phyloP scores from a whole-genome alignment of 2,329 filamentous ascomycete genomes.

The Grosmannia serpens region DNA sequence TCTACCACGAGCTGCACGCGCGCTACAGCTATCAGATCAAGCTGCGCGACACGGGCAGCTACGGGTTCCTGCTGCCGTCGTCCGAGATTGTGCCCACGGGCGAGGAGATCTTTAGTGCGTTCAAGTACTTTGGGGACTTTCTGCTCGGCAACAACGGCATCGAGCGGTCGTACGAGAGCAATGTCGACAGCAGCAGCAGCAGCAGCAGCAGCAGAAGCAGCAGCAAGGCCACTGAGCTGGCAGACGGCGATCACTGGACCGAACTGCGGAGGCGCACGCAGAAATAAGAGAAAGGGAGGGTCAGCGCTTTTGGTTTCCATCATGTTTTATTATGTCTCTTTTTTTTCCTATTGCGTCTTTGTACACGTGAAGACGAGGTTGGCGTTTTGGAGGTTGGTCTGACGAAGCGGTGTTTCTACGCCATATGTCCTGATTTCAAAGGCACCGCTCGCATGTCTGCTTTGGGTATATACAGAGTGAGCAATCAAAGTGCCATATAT shows the following conservation, averaged over 20 bases:
- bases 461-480: not conserved
- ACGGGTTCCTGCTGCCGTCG: conserved; percentile 81
- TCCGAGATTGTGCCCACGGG: conserved; percentile 84
- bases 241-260: not conserved
- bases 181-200: not conserved
- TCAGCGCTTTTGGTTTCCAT: not conserved
- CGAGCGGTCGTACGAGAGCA: conserved; percentile 25
- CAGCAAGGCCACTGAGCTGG: not conserved
- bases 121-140: conserved; percentile 76
- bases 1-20: conserved; percentile 77
- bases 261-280: conserved; percentile 3
- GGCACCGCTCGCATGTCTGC: not conserved
- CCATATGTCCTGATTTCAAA: not conserved
- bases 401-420: not conserved
- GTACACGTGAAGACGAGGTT: not conserved
- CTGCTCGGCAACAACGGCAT: conserved; percentile 60
- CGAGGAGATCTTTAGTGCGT: conserved; percentile 71
- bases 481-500: not conserved
- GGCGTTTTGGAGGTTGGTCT: not conserved
- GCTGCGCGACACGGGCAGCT: conserved; percentile 82
- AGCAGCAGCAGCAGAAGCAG: not conserved
- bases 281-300: not conserved
- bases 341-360: not conserved
- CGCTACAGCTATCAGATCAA: conserved; percentile 91
- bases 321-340: not conserved